Conservation (phyloP, 2,329 filamentous ascomycete genomes). For the Orbilia ellipsospora region DNA sequence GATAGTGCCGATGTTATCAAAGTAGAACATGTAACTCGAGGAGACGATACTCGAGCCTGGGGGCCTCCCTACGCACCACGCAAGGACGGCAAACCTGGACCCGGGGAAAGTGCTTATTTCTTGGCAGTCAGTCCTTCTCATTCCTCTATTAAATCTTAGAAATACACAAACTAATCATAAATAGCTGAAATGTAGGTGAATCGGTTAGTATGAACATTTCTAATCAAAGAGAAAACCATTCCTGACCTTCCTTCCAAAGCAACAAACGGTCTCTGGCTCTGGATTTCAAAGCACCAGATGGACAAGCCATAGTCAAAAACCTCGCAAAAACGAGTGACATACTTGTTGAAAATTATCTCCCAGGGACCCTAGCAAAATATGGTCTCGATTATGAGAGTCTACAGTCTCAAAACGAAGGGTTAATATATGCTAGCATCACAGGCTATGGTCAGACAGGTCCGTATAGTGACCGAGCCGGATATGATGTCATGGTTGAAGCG, state of each 20-base stretch:
- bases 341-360: conserved; percentile 95
- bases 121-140: conserved; percentile 72
- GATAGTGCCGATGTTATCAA: conserved; percentile 93
- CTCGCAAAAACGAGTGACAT: conserved; percentile 88
- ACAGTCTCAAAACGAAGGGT: conserved; percentile 79
- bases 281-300: conserved; percentile 86
- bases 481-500: conserved; percentile 99
- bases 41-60: conserved; percentile 96
- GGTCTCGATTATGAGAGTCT: conserved; percentile 86
- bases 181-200: conserved; percentile 26
- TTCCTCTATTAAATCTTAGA: neutral
- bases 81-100: conserved; percentile 70
- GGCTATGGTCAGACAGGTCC: conserved; percentile 97
- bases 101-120: conserved; percentile 95
- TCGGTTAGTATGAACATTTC: conserved; percentile 18
- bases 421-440: conserved; percentile 96
- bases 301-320: conserved; percentile 86
- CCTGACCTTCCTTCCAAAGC: conserved; percentile 65
- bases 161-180: neutral
- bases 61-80: conserved; percentile 87
- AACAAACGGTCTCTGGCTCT: conserved; percentile 96
- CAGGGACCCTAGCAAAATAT: conserved; percentile 89
- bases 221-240: neutral
- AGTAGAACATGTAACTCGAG: conserved; percentile 89
- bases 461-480: conserved; percentile 85